A percentile compares a stretch with the other conserved stretches of the same genome.
Conservation (phyloP, 2,329 filamentous ascomycete genomes). For the Fusarium pseudonygamai region DNA sequence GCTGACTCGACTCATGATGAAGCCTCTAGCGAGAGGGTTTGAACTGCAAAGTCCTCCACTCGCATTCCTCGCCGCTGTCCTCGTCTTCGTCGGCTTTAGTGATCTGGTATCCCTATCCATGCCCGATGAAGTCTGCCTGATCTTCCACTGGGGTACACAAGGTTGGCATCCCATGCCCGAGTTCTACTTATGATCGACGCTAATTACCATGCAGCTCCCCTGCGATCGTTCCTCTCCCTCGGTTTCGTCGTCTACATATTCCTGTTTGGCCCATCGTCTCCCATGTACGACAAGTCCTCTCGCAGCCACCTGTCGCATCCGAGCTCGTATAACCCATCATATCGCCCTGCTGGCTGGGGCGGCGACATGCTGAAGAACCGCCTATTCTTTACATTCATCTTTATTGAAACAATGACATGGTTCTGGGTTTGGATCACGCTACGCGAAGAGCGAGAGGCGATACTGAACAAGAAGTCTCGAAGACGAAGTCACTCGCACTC, state of each 20-base stretch:
- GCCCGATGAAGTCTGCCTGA: constrained; percentile 70
- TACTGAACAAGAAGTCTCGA: constrained; percentile 53
- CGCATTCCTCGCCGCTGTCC: constrained; percentile 76
- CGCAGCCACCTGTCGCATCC: constrained; percentile 37
- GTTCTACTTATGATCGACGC: constrained; percentile 27
- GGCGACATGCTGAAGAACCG: constrained; percentile 82
- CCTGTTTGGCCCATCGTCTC: constrained; percentile 63
- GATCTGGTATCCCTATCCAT: constrained; percentile 74
- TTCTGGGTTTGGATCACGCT: constrained; percentile 84
- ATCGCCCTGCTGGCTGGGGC: constrained; percentile 57
- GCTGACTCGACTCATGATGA: not conserved
- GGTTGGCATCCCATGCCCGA: constrained; percentile 58
- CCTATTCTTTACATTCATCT: constrained; percentile 84
- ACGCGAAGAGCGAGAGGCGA: constrained; percentile 67
- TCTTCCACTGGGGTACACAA: constrained; percentile 74
- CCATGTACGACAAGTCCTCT: constrained; percentile 52
- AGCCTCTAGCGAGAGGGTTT: constrained; percentile 69
- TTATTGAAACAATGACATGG: constrained; percentile 85
- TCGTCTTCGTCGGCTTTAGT: constrained; percentile 67
- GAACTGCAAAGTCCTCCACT: constrained; percentile 74
- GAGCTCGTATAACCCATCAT: constrained; percentile 48
- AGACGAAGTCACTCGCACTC: constrained; percentile 39
- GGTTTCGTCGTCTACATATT: constrained; percentile 71
- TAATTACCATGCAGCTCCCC: constrained; percentile 59
- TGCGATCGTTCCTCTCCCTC: constrained; percentile 73